Percentiles rank a stretch among this genome's conserved stretches.
Evolutionary conservation across 192 early-diverging fungal species (phyloP).

Genomic region (Neocallimastix lanati): DNA sequence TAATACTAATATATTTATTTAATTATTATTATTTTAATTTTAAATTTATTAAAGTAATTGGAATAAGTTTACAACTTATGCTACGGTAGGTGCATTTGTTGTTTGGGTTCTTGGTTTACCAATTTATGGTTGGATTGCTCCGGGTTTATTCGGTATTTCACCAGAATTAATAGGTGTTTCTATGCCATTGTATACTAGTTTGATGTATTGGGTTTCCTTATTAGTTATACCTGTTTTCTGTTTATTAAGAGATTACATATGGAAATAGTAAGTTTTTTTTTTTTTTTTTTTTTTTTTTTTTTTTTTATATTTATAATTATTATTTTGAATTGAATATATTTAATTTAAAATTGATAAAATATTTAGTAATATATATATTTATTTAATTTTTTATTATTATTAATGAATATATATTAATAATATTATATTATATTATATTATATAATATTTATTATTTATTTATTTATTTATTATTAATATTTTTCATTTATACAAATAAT

Average conservation of each 20-base stretch:
- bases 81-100: slow-evolving; percentile 56
- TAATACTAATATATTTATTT: too few species aligned
- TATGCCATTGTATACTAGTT: slow-evolving; percentile 10
- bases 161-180: slow-evolving; percentile 27
- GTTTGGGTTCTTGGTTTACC: slow-evolving; percentile 44
- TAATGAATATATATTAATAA: too few species aligned
- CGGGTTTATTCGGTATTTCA: slow-evolving; percentile 39
- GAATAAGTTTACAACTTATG: slow-evolving; percentile 53
- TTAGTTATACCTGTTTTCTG: slow-evolving; percentile 68
- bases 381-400: too few species aligned
- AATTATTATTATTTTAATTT: too few species aligned
- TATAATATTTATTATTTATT: slow-evolving; percentile 3
- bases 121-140: slow-evolving; percentile 56
- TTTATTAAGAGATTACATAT: slow-evolving; percentile 74
- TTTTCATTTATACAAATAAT: too few species aligned
- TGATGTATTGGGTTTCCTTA: slow-evolving; percentile 70
- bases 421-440: too few species aligned
- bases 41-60: too few species aligned
- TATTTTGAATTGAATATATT: too few species aligned
- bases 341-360: too few species aligned
- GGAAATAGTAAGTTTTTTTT: slow-evolving; percentile 90
- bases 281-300: too few species aligned
- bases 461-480: background rate
- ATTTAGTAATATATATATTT: too few species aligned
- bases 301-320: too few species aligned